phyloP scores from a whole-genome alignment of 345 rosid species.

The Mangifera indica region DNA sequence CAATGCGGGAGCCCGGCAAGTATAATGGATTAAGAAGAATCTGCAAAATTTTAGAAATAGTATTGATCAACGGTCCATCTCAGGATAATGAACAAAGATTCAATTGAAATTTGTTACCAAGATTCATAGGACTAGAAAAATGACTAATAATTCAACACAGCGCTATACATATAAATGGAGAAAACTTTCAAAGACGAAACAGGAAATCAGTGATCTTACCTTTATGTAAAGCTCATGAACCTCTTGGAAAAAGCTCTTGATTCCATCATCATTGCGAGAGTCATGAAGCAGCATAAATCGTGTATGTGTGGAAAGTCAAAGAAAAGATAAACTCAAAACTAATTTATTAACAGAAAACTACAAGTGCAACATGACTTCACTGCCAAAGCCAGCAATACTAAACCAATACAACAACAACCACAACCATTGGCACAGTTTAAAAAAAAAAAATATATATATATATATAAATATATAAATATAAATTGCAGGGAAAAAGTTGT shows the following conservation, averaged over 20 bases:
- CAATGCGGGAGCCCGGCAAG: slow-evolving; percentile 85
- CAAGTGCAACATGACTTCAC: not conserved
- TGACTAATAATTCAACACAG: not conserved
- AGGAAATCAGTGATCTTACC: slow-evolving; percentile 28
- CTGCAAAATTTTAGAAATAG: slow-evolving; percentile 38
- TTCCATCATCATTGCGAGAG: slow-evolving; percentile 93
- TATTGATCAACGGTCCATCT: slow-evolving; percentile 1
- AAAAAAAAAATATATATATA: too few relatives aligned
- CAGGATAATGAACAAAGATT: not conserved
- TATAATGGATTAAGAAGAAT: slow-evolving; percentile 87
- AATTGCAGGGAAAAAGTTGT: not conserved
- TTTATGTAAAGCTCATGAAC: slow-evolving; percentile 74
- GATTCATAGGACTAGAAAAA: not conserved
- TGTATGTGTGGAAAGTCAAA: slow-evolving; percentile 66
- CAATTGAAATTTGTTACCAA: not conserved
- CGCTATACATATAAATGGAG: not conserved
- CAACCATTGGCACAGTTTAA: not conserved
- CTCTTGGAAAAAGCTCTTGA: slow-evolving; percentile 93
- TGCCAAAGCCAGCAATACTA: not conserved
- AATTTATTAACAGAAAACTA: not conserved
- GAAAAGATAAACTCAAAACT: slow-evolving; percentile 26
- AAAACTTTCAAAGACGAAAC: not conserved
- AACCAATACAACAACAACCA: not conserved
- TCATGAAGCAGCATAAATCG: slow-evolving; percentile 95
- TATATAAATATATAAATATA: not conserved